phyloP scores from a whole-genome alignment of 2,329 filamentous ascomycete species.

The Colletotrichum salicis region DNA sequence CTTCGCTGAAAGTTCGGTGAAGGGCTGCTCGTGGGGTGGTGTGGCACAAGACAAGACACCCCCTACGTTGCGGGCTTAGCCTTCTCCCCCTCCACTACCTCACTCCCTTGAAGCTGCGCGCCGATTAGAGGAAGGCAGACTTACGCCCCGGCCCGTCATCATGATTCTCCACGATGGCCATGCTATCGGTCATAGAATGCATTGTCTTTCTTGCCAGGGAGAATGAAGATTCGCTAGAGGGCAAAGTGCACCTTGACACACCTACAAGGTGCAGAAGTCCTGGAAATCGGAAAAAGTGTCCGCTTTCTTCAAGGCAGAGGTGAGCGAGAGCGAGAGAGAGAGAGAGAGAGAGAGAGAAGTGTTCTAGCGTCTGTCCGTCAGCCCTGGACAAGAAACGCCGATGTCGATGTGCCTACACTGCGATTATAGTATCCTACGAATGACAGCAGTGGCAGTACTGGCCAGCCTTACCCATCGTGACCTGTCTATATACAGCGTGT shows the following conservation, averaged over 20 bases:
- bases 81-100: neutral
- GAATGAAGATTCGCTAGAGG: neutral
- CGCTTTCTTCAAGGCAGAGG: slow-evolving; percentile 5
- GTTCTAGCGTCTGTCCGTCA: neutral
- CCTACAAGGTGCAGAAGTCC: neutral
- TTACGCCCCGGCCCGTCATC: neutral
- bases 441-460: neutral
- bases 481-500: slow-evolving; percentile 3
- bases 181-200: neutral
- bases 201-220: neutral
- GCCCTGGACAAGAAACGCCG: neutral
- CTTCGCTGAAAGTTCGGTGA: slow-evolving; percentile 19
- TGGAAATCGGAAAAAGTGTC: neutral
- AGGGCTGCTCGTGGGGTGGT: neutral
- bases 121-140: neutral
- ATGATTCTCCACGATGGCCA: neutral
- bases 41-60: slow-evolving; percentile 6
- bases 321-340: neutral
- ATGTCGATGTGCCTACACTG: neutral
- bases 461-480: neutral
- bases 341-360: neutral
- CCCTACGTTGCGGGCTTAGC: neutral
- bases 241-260: neutral
- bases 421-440: neutral
- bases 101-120: neutral